phyloP scores from a whole-genome alignment of 176 grass and related monocot species.

The Oryza rufipogon region DNA sequence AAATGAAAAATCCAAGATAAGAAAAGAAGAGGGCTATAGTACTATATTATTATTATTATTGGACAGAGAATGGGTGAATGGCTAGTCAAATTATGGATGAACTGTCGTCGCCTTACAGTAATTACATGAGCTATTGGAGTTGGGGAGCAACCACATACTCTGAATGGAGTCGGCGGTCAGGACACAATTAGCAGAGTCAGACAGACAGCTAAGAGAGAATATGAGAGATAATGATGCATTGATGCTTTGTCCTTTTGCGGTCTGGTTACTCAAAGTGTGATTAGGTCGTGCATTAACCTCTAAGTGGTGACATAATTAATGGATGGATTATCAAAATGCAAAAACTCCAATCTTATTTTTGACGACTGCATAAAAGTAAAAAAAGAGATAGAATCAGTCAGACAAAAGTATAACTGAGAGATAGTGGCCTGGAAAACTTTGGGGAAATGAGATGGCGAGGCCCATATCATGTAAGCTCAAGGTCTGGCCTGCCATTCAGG shows the following conservation, averaged over 20 bases:
- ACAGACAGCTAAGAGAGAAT: neutral
- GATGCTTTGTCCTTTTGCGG: slow-evolving; percentile 30
- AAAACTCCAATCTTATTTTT: neutral
- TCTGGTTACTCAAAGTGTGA: slow-evolving; percentile 14
- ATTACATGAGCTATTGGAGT: slow-evolving; percentile 41
- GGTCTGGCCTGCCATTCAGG: too few relatives aligned
- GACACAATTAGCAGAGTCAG: too few relatives aligned
- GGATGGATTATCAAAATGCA: neutral
- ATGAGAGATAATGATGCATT: neutral
- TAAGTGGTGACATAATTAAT: neutral
- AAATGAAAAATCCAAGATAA: too few relatives aligned
- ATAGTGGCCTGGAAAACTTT: too few relatives aligned
- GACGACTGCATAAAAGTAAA: neutral
- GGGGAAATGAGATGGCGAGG: too few relatives aligned
- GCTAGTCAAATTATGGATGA: neutral
- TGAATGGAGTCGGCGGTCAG: neutral
- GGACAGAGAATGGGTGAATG: too few relatives aligned
- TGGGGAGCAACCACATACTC: slow-evolving; percentile 41
- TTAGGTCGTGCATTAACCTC: neutral
- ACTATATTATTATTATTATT: too few relatives aligned
- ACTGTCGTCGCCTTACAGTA: neutral
- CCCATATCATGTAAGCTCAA: too few relatives aligned
- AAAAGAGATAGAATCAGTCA: too few relatives aligned
- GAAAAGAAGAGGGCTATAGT: too few relatives aligned
- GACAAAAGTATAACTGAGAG: too few relatives aligned